These are phyloP conservation scores for Monoraphidium neglectum DNA, from an alignment of 139 green algal species.

Conservation along the genomic window DNA sequence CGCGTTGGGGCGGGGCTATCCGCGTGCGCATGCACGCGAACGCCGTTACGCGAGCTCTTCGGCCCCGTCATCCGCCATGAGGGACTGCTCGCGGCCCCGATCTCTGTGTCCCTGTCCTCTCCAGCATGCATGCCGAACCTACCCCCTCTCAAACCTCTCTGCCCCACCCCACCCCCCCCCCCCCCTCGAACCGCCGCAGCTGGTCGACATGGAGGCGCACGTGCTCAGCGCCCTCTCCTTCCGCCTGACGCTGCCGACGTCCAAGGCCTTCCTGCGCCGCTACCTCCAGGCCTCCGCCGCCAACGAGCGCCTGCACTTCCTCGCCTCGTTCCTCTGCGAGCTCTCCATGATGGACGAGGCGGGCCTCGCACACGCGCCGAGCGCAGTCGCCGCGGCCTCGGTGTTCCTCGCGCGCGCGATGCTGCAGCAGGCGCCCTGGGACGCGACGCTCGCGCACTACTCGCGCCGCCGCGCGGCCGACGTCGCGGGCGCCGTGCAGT, in stretches of 20 bases:
- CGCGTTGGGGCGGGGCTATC: too few species aligned
- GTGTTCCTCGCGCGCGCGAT: constrained; percentile 82
- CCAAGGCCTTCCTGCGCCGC: constrained; percentile 91
- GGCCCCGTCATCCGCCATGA: too few species aligned
- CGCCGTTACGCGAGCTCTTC: too few species aligned
- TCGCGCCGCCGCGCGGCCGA: constrained; percentile 13
- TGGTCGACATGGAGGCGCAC: constrained; percentile 84
- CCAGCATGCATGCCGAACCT: too few species aligned
- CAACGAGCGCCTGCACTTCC: constrained; percentile 56
- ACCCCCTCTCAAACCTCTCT: too few species aligned
- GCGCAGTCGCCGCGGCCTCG: constrained; percentile 72
- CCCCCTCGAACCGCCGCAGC: too few species aligned
- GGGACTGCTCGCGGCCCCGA: too few species aligned
- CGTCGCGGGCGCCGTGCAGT: background rate
- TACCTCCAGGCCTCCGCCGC: constrained; percentile 43
- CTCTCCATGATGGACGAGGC: constrained; percentile 87
- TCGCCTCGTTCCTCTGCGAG: constrained; percentile 91
- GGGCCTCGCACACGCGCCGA: constrained; percentile 80
- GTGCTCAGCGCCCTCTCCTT: constrained; percentile 88
- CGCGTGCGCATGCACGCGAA: too few species aligned
- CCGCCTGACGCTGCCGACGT: constrained; percentile 88
- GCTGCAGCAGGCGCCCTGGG: constrained; percentile 24
- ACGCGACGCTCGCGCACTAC: constrained; percentile 28
- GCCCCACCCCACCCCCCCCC: too few species aligned
- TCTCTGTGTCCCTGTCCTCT: too few species aligned